A percentile compares a stretch with the other conserved stretches of the same genome.
Conservation (phyloP, 2,329 filamentous ascomycete genomes). For the Ophiostoma sp. region DNA sequence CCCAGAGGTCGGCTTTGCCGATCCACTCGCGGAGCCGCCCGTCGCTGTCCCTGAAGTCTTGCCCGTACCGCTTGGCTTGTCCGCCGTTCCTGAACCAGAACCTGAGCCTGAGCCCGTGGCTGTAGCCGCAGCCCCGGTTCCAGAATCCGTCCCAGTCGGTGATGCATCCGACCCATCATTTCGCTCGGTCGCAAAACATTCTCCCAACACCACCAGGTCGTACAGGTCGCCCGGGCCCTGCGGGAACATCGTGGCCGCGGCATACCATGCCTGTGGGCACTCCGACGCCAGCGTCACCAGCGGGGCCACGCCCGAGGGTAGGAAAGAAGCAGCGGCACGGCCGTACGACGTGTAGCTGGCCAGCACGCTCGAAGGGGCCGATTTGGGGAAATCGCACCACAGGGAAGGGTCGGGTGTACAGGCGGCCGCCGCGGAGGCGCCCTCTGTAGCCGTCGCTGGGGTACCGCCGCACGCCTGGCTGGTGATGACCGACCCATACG, state of each 20-base stretch:
- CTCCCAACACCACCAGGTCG: background rate
- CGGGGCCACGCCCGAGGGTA: background rate
- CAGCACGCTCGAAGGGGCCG: background rate
- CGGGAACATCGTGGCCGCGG: constrained; percentile 7
- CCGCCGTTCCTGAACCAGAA: background rate
- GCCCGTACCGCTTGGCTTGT: background rate
- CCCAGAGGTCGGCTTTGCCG: background rate
- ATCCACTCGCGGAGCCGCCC: background rate
- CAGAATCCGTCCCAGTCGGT: background rate
- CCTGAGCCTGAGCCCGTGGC: background rate
- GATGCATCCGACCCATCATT: background rate
- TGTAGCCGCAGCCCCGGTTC: background rate
- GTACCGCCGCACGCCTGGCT: background rate
- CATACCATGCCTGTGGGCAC: background rate
- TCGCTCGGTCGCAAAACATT: background rate
- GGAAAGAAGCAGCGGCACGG: background rate
- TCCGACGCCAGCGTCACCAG: background rate
- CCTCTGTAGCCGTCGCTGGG: background rate
- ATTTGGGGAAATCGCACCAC: background rate
- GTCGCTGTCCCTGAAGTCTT: background rate
- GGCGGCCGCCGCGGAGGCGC: background rate
- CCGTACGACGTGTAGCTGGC: background rate
- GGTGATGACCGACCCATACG: background rate
- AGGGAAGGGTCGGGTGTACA: background rate
- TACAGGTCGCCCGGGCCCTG: background rate